Evolutionary conservation across 139 green algal genomes (phyloP).

Genomic region (Chlamydomonas schloesseri): DNA sequence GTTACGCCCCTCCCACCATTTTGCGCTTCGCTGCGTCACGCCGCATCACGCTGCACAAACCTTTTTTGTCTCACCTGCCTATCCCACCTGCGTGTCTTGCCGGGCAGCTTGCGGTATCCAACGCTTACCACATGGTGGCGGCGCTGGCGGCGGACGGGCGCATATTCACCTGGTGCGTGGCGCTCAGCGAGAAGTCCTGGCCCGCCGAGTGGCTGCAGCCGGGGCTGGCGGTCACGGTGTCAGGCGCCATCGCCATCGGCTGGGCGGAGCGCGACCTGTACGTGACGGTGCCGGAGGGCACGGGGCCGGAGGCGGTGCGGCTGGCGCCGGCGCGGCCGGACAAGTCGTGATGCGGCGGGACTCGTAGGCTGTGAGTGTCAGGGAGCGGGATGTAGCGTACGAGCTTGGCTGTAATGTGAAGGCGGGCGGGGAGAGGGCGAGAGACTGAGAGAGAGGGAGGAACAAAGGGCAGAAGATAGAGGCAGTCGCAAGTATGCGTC

Average conservation of each 20-base stretch:
- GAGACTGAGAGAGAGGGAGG: too few species aligned
- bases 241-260: not conserved
- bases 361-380: too few species aligned
- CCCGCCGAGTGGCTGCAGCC: not conserved
- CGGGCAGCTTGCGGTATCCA: not conserved
- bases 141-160: not conserved
- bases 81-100: too few species aligned
- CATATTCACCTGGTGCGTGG: not conserved
- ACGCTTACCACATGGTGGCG: not conserved
- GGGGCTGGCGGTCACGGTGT: not conserved
- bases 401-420: too few species aligned
- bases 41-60: too few species aligned
- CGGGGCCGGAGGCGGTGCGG: not conserved
- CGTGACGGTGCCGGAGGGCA: not conserved
- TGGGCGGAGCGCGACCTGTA: not conserved
- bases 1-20: too few species aligned
- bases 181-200: not conserved
- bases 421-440: too few species aligned
- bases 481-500: too few species aligned
- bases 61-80: too few species aligned
- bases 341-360: not conserved
- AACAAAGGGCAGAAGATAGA: too few species aligned
- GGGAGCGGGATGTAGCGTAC: too few species aligned
- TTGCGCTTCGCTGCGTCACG: too few species aligned
- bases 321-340: not conserved